Evolutionary conservation across 2,329 filamentous ascomycete genomes (phyloP).

Genomic region (Allantophomopsis cytisporea): DNA sequence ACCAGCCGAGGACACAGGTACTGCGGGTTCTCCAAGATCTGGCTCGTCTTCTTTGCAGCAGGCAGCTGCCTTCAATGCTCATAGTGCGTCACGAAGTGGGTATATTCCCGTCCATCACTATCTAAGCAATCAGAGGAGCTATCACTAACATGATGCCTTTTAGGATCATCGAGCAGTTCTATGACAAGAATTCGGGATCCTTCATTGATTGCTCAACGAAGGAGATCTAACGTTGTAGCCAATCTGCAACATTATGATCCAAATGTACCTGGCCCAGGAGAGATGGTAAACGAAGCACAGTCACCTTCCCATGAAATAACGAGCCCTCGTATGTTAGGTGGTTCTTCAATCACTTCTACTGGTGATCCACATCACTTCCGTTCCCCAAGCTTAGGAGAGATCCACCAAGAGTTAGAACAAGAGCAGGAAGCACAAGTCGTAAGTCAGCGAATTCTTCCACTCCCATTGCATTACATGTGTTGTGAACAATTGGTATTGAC

Average conservation of each 20-base stretch:
- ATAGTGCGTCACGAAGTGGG: no score
- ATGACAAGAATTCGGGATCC: slow-evolving; percentile 28
- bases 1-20: slow-evolving; percentile 30
- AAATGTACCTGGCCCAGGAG: slow-evolving; percentile 49
- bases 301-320: slow-evolving; percentile 14
- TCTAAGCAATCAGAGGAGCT: no score
- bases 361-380: slow-evolving; percentile 49
- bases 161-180: slow-evolving; percentile 33
- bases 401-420: slow-evolving; percentile 67
- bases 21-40: slow-evolving; percentile 45
- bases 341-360: slow-evolving; percentile 26
- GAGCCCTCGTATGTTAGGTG: slow-evolving; percentile 31
- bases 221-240: slow-evolving; percentile 57
- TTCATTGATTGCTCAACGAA: slow-evolving; percentile 36
- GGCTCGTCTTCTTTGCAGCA: slow-evolving; percentile 62
- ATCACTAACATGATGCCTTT: background rate
- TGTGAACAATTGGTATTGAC: slow-evolving; percentile 2
- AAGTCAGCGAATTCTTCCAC: slow-evolving; percentile 15
- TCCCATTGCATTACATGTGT: background rate
- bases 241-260: slow-evolving; percentile 66
- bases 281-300: slow-evolving; percentile 40
- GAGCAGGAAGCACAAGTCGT: slow-evolving; percentile 71
- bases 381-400: slow-evolving; percentile 58
- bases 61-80: slow-evolving; percentile 62
- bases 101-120: no score